Evolutionary conservation across 345 rosid genomes (phyloP).

Genomic region (Punica granatum): DNA sequence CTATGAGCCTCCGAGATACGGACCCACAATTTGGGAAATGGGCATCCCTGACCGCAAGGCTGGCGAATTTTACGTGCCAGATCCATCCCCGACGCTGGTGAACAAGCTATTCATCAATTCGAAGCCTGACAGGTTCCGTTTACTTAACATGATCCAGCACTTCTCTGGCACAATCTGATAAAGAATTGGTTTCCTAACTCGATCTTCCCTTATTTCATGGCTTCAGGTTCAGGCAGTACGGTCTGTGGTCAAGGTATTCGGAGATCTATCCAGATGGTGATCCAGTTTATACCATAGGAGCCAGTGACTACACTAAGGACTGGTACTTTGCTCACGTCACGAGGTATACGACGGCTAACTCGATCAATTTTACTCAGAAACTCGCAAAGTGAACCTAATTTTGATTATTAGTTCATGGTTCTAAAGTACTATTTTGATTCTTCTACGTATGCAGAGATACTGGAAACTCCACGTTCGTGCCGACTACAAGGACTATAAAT

Average conservation of each 20-base stretch:
- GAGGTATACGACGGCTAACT: slow-evolving; percentile 12
- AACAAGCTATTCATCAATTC: slow-evolving; percentile 17
- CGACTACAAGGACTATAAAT: slow-evolving; percentile 34
- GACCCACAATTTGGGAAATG: slow-evolving; percentile 38
- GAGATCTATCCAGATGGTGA: slow-evolving; percentile 28
- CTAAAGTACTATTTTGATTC: not conserved
- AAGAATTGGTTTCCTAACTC: not conserved
- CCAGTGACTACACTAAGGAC: slow-evolving; percentile 20
- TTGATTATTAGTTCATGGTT: not conserved
- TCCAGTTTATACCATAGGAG: slow-evolving; percentile 21
- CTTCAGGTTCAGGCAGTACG: slow-evolving; percentile 36
- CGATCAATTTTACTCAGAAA: not conserved
- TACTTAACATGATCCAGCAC: not conserved
- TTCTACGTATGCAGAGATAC: not conserved
- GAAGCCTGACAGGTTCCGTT: not conserved
- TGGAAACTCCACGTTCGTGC: slow-evolving; percentile 7
- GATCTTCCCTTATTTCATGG: not conserved
- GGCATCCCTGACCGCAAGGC: slow-evolving; percentile 30
- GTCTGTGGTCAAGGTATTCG: slow-evolving; percentile 32
- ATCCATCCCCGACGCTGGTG: slow-evolving; percentile 13
- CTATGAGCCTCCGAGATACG: slow-evolving; percentile 32
- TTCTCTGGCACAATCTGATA: not conserved
- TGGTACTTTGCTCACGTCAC: slow-evolving; percentile 36
- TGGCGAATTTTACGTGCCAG: slow-evolving; percentile 26
- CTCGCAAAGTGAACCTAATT: not conserved